A percentile compares a stretch with the other conserved stretches of the same genome.
These are phyloP conservation scores for Suillus clintonianus DNA, from an alignment of 768 basidiomycete genomes.

Conservation along the genomic window DNA sequence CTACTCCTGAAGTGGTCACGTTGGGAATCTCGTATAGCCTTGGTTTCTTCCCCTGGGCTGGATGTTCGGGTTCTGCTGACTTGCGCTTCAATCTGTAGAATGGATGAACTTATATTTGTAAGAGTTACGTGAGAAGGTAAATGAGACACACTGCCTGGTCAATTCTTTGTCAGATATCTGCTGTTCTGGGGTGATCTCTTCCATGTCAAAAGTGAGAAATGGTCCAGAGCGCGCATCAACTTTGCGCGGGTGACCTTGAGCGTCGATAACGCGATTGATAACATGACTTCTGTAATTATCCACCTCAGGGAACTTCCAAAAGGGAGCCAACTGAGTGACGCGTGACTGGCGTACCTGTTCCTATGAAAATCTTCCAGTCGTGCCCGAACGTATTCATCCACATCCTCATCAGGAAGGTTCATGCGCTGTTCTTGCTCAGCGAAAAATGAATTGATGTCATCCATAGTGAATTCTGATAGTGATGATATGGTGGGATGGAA, in stretches of 20 bases:
- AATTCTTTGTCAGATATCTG: background rate
- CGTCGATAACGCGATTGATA: conserved; percentile 3
- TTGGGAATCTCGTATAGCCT: background rate
- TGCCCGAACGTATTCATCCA: conserved; percentile 47
- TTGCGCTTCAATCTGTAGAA: conserved; percentile 12
- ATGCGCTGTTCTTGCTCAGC: conserved; percentile 55
- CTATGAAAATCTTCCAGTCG: conserved; percentile 17
- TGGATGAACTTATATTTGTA: background rate
- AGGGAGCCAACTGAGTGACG: background rate
- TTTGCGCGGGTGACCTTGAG: background rate
- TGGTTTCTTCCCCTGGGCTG: background rate
- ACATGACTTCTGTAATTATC: background rate
- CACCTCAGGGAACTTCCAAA: background rate
- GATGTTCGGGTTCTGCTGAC: background rate
- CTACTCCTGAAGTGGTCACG: background rate
- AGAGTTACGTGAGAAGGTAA: background rate
- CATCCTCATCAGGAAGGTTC: conserved; percentile 54
- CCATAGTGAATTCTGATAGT: conserved; percentile 17
- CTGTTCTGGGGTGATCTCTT: background rate
- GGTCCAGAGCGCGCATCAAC: background rate
- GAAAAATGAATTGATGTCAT: conserved; percentile 50
- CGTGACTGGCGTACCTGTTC: conserved; percentile 16
- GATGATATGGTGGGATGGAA: background rate
- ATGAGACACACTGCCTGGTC: conserved; percentile 12
- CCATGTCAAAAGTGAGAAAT: background rate